Conservation (phyloP, 208 protist genomes). For the Leishmania turanica region DNA sequence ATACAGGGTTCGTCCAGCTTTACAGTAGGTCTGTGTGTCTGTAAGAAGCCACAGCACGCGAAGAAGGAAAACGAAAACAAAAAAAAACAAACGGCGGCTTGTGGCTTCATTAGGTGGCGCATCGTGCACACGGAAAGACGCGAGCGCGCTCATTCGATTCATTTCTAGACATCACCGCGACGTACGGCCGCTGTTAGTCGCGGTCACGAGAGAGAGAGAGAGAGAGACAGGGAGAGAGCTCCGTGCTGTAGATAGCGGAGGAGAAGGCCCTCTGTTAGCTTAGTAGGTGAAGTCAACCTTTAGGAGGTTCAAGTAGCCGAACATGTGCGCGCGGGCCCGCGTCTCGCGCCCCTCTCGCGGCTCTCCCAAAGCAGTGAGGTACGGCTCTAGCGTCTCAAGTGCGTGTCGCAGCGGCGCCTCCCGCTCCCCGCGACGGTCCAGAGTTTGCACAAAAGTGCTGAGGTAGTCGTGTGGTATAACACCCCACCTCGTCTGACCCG, state of each 20-base stretch:
- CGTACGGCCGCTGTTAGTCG: too few species aligned
- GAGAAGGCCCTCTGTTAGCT: background rate
- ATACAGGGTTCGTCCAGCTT: background rate
- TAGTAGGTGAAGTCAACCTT: slow-evolving; percentile 42
- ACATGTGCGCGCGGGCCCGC: slow-evolving; percentile 62
- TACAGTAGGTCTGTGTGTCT: background rate
- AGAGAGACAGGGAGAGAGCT: background rate
- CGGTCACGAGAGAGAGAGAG: background rate
- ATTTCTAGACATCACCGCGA: too few species aligned
- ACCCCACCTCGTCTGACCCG: slow-evolving; percentile 62
- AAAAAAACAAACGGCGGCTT: too few species aligned
- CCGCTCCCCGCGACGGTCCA: slow-evolving; percentile 68
- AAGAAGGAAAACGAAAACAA: background rate
- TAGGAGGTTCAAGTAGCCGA: slow-evolving; percentile 82
- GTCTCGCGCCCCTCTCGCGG: slow-evolving; percentile 52
- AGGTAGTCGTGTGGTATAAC: slow-evolving; percentile 65
- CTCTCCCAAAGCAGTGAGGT: slow-evolving; percentile 46
- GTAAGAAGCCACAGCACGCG: background rate
- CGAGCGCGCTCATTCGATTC: too few species aligned
- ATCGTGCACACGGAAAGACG: too few species aligned
- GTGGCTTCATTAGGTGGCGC: too few species aligned
- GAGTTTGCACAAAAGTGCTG: slow-evolving; percentile 47
- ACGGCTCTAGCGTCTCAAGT: slow-evolving; percentile 54
- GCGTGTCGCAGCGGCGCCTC: slow-evolving; percentile 60
- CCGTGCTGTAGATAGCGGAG: background rate